Base-by-base conservation (phyloP, 2,329 filamentous ascomycete genomes). In the Alternaria tenuissima region DNA sequence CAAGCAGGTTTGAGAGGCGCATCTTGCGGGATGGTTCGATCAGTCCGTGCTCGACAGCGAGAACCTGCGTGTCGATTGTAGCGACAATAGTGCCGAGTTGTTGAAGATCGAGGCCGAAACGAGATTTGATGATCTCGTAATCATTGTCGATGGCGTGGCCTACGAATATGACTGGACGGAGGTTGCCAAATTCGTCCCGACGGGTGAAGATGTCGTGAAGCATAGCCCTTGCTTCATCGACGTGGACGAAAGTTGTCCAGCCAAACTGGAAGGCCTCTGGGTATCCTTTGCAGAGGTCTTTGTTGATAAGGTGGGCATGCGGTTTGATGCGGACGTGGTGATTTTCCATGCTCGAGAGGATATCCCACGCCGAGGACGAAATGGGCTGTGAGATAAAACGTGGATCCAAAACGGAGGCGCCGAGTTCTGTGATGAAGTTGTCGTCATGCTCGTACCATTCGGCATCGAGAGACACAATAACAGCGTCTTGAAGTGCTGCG, bases 121-220 rank as follows among this genome's bases (percentile, higher is more conserved):
- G 41, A 24, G 65, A 22, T 22, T 63, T 66, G 16, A 71, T 49
- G n/a, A 57, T 43, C n/a, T 53, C 39, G 12, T 57, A 46, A 44
- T 73, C 66, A 18, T 66, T 67, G 2, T 58, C 56, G 0, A 70
- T 51, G 4, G 63, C 70, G 20, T 73, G 68, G 5, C 70, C 70
- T 0, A 73, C n/a, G 46, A 73, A 65, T 2, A 73, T 64, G 18
- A 71, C 44, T 0, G 66, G 66, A 2, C 64, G 61, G 1, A 39
- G 39, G 1, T 32, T n/a, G 0, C 46, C 38, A 14, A 36, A 18
- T 1, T 28, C 12, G 18, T 55, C 43, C 9, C 18, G 44, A 1
- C 57, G 56, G 3, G 42, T 11, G 20, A 72, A 66, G 3, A 43
- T 7, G 1, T 56, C 11, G 2, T 42, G n/a, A 3, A 72, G 57